Base-by-base conservation (phyloP, 73 alveolate species). In the Paramecium primaurelia region DNA sequence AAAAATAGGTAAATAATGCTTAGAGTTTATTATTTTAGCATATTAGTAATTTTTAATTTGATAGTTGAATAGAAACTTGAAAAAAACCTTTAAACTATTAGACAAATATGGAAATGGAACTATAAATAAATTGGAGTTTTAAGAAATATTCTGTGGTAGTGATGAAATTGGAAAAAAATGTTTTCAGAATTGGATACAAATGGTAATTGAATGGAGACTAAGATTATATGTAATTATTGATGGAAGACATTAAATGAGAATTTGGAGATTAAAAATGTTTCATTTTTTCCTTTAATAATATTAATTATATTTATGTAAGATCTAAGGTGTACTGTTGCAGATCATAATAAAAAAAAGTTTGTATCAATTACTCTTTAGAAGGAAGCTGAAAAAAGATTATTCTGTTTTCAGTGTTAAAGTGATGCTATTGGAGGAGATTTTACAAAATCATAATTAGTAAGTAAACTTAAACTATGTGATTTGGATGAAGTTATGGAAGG, bases 101-200 rank as follows among this genome's bases (percentile, higher is more conserved):
- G 89, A 77, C n/a, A 77, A 42, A 18, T 73, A 77, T 77, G 89
- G 89, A 3, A 77, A 77, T 77, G 89, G 89, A 77, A 77, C 71
- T 6, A 77, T 77, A 22, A 77, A 38, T 38, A 77, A 77, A 77
- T 9, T 2, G 14, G 89, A 77, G 42, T 25, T 77, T 18, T 25
- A 77, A 22, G 89, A 77, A 14, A 77, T 77, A 77, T 34, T 77
- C 18, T 71, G 89, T 14, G 89, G 89, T 14, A 28, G 8, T 73
- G 42, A 26, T 7, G 8, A 2, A 20, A 77, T 8, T 77, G 89
- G 89, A 26, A 32, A 12, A 37, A 77, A 8, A 20, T 77, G 1
- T 77, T 34, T 34, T 18, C 37, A 0, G 73, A 77, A 42, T 44
- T 77, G 20, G 89, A 77, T 8, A 16, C 26, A 0, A 44, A 77